A percentile compares a stretch with the other conserved stretches of the same genome.
Evolutionary conservation across 345 rosid genomes (phyloP).

Genomic region (Eucalyptus sp.): DNA sequence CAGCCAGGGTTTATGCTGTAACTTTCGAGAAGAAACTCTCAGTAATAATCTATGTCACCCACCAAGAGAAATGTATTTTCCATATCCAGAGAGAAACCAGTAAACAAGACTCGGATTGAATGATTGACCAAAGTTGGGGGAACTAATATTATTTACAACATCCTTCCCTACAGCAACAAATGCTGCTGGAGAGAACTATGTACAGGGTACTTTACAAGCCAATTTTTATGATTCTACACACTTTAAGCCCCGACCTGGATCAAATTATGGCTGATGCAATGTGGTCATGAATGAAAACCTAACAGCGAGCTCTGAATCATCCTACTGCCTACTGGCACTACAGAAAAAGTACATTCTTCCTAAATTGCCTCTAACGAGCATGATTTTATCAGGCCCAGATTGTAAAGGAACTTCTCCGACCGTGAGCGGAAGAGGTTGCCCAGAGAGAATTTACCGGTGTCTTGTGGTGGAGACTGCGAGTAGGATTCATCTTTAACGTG

Average conservation of each 20-base stretch:
- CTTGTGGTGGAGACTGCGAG: conserved; percentile 24
- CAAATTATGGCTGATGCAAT: neutral
- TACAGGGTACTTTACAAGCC: conserved; percentile 5
- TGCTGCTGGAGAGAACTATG: neutral
- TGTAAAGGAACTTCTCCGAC: conserved; percentile 68
- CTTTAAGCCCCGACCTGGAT: neutral
- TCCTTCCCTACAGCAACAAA: neutral
- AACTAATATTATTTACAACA: neutral
- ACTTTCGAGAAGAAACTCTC: neutral
- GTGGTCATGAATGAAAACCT: neutral
- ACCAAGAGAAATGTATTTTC: neutral
- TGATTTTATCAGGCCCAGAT: conserved; percentile 55
- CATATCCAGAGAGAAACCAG: neutral
- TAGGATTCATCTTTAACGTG: conserved; percentile 42
- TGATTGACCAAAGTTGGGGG: neutral
- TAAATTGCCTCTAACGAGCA: conserved; percentile 16
- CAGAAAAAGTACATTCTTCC: neutral
- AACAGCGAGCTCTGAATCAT: neutral
- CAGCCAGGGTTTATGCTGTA: neutral
- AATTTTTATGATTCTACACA: neutral
- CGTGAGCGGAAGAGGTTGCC: conserved; percentile 53
- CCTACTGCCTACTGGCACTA: neutral
- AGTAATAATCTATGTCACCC: neutral
- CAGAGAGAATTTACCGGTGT: conserved; percentile 41
- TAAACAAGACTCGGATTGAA: neutral